Conservation (phyloP, 805 yeast genomes). For the Metschnikowia rubicola region DNA sequence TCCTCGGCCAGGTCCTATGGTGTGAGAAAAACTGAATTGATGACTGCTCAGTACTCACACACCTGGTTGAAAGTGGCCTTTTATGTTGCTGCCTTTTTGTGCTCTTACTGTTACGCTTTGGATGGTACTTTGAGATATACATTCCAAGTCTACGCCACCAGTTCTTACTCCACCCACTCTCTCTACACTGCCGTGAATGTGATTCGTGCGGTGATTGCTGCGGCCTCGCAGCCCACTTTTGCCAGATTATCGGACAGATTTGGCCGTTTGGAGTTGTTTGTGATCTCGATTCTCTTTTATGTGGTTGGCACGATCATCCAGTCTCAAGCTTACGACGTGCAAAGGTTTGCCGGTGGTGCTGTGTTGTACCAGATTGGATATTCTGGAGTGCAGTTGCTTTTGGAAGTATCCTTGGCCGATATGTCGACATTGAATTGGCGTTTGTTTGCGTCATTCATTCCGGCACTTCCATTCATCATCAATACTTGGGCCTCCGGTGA, state of each 20-base stretch:
- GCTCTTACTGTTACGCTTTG: constrained; percentile 58
- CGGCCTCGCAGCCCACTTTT: constrained; percentile 61
- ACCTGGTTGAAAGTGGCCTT: constrained; percentile 35
- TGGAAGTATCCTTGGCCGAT: constrained; percentile 62
- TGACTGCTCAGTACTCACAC: constrained; percentile 39
- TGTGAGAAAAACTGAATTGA: constrained; percentile 53
- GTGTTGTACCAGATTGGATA: constrained; percentile 49
- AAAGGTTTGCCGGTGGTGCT: constrained; percentile 62
- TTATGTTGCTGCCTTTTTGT: constrained; percentile 48
- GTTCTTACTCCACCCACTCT: constrained; percentile 52
- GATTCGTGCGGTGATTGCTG: constrained; percentile 56
- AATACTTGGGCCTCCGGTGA: constrained; percentile 77
- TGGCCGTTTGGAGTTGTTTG: constrained; percentile 55
- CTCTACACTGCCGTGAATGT: constrained; percentile 57
- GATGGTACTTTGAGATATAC: constrained; percentile 49
- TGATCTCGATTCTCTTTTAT: constrained; percentile 51
- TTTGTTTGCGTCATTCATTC: constrained; percentile 58
- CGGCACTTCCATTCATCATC: constrained; percentile 69
- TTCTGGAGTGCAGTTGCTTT: constrained; percentile 56
- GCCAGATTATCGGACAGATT: constrained; percentile 66
- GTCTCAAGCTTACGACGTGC: constrained; percentile 56
- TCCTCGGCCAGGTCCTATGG: constrained; percentile 41
- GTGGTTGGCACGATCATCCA: constrained; percentile 62
- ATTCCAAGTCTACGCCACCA: constrained; percentile 54
- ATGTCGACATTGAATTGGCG: constrained; percentile 70